Conservation (phyloP, 1,284 basidiomycete genomes). For the Sphagnurus paluster region DNA sequence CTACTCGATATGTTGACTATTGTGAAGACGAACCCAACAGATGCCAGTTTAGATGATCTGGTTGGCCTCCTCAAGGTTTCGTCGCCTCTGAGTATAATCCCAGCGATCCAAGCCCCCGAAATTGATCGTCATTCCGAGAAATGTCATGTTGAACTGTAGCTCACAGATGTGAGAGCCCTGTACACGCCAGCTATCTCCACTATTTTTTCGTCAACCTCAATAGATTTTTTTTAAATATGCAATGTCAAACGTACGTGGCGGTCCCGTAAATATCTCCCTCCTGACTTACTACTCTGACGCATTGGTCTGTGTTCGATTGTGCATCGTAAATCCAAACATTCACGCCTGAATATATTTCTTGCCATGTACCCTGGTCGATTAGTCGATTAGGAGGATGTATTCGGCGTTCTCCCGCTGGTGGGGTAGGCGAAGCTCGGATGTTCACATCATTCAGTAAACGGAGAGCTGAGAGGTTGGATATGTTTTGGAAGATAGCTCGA, state of each 20-base stretch:
- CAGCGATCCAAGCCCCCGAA: conserved; percentile 76
- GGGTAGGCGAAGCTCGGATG: conserved; percentile 50
- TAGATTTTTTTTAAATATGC: not conserved
- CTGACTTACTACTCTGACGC: conserved; percentile 60
- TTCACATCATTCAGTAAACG: conserved; percentile 72
- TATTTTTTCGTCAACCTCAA: conserved; percentile 32
- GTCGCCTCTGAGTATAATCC: conserved; percentile 59
- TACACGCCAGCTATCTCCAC: conserved; percentile 79
- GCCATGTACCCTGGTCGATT: conserved; percentile 62
- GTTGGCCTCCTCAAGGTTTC: conserved; percentile 57
- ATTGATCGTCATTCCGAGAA: conserved; percentile 65
- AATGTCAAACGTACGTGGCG: conserved; percentile 57
- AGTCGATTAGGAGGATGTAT: conserved; percentile 53
- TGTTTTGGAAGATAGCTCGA: conserved; percentile 40
- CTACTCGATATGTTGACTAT: too few species aligned
- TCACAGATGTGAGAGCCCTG: conserved; percentile 68
- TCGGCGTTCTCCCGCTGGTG: conserved; percentile 43
- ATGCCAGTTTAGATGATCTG: conserved; percentile 1
- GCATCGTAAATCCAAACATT: conserved; percentile 75
- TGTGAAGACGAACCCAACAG: too few species aligned
- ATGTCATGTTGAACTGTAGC: conserved; percentile 66
- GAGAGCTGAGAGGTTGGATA: conserved; percentile 65
- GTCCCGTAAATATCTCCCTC: conserved; percentile 67
- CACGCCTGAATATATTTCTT: conserved; percentile 72
- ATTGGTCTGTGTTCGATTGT: conserved; percentile 62